Evolutionary conservation across 257 asterid species (phyloP), one percentile per base, ranked within the genome.

Genomic region (Coffea canephora): DNA sequence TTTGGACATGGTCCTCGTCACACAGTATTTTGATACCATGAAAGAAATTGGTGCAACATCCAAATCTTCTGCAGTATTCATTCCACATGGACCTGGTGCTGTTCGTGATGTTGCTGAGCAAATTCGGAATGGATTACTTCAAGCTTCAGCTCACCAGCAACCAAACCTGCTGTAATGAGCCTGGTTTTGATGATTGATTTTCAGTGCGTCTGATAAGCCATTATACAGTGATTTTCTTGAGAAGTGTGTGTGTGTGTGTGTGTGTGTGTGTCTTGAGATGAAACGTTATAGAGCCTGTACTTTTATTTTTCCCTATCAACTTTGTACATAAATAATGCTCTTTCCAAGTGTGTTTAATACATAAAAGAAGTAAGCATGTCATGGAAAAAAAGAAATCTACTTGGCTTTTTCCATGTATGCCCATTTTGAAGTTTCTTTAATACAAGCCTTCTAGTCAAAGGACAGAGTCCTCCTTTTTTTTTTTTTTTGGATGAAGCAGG

Each of bases 21-120:
- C 91, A n/a, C 91, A 89, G 79, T 89, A 89, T 76, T 87, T 89
- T 48, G 93, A 89, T 72, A 86, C 93, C 13, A 86, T 89, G 90
- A 89, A 89, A 69, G 93, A 89, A 66, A 87, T 87, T 25, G 93
- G 93, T 9, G 90, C 93, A 18, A 1, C 80, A 25, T 84, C 93
- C 18, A 89, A 89, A 79, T 84, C 92, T 10, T 85, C 92, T 25
- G 89, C 92, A 2, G 91, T 89, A 21, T 89, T 89, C 55, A 77
- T 87, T 41, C 92, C 91, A 3, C 92, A 87, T 70, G 91, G 92
- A 57, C 91, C 92, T 5, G 92, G 91, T 48, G 91, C 89, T 31
- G 93, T 89, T 76, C 78, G 86, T 39, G 91, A 89, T 69, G 70
- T 89, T 75, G 91, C 89, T 25, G 77, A 81, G 59, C 91, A 89